Evolutionary conservation across 108 stramenopile species (phyloP).

Genomic region (Mediolabrus comicus): DNA sequence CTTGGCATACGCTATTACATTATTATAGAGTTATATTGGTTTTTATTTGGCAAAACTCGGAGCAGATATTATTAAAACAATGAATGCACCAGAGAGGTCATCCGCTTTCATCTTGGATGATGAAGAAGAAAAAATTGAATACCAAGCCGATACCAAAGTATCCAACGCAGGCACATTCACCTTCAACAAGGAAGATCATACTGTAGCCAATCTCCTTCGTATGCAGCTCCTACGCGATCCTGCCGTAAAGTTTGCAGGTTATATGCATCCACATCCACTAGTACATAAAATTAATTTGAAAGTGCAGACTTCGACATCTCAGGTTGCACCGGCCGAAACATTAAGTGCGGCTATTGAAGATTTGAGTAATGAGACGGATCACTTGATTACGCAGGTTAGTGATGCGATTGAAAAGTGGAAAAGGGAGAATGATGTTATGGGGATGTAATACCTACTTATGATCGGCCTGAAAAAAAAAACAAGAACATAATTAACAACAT

Average conservation of each 20-base stretch:
- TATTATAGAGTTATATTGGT: too few species aligned
- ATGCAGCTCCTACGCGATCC: slow-evolving; percentile 93
- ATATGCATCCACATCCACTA: slow-evolving; percentile 94
- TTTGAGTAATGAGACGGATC: slow-evolving; percentile 85
- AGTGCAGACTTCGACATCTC: slow-evolving; percentile 83
- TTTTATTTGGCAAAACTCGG: too few species aligned
- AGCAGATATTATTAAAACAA: too few species aligned
- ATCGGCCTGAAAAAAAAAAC: background rate
- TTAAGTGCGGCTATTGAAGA: slow-evolving; percentile 85
- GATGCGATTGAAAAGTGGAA: slow-evolving; percentile 78
- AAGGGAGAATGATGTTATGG: slow-evolving; percentile 69
- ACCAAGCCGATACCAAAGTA: slow-evolving; percentile 87
- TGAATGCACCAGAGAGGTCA: slow-evolving; percentile 89
- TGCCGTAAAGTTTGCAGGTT: slow-evolving; percentile 87
- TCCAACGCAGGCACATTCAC: slow-evolving; percentile 94
- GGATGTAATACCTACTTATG: slow-evolving; percentile 6
- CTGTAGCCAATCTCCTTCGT: slow-evolving; percentile 90
- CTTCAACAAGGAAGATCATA: slow-evolving; percentile 98
- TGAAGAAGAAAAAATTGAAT: slow-evolving; percentile 79
- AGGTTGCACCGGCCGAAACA: slow-evolving; percentile 70
- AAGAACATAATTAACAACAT: background rate
- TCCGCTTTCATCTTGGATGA: slow-evolving; percentile 84
- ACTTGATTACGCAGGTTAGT: slow-evolving; percentile 75
- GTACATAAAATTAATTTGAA: slow-evolving; percentile 85
- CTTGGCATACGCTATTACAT: too few species aligned